A percentile compares a stretch with the other conserved stretches of the same genome.
phyloP scores from a whole-genome alignment of 108 stramenopile genomes.

The Poteriospumella lacustris region DNA sequence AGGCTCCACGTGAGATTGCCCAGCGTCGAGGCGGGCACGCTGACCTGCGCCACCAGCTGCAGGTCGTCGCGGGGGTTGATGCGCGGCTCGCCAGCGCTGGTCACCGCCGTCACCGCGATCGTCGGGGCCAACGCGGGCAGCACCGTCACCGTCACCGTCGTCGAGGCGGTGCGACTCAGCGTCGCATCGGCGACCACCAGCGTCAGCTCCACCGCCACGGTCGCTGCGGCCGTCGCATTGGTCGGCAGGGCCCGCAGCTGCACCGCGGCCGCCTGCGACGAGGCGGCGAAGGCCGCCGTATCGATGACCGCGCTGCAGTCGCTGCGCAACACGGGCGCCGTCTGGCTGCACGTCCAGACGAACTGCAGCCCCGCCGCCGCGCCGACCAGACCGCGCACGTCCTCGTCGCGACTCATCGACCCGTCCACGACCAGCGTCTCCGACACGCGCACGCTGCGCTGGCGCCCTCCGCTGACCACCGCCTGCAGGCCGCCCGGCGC shows the following conservation, averaged over 20 bases:
- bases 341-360: neutral
- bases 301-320: neutral
- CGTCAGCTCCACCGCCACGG: neutral
- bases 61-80: too few relatives aligned
- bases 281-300: neutral
- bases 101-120: neutral
- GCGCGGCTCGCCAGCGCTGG: too few relatives aligned
- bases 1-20: neutral
- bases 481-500: neutral
- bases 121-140: neutral
- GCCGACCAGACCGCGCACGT: neutral
- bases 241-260: neutral
- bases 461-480: neutral
- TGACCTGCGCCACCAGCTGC: neutral
- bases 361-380: neutral
- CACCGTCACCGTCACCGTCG: neutral
- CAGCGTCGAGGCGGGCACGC: neutral
- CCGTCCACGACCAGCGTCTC: neutral
- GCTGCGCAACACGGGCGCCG: neutral
- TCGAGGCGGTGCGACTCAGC: neutral
- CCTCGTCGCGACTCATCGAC: neutral
- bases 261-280: neutral
- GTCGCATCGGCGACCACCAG: neutral
- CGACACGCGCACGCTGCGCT: neutral
- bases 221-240: neutral